A percentile compares a stretch with the other conserved stretches of the same genome.
phyloP scores from a whole-genome alignment of 208 protist genomes.

The Porcisia deanei region DNA sequence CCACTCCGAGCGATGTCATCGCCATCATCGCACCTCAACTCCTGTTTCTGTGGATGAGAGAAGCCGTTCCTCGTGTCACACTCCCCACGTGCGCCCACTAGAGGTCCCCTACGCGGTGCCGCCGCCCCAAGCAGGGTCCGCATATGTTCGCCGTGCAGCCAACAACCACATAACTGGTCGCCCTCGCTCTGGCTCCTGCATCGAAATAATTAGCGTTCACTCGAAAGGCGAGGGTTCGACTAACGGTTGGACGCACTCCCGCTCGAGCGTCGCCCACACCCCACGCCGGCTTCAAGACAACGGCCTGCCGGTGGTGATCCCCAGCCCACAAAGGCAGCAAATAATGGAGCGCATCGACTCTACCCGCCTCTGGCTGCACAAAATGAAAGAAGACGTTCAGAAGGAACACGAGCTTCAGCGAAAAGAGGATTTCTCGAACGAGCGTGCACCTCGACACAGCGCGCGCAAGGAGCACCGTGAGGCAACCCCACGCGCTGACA shows the following conservation, averaged over 20 bases:
- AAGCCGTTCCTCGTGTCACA: slow-evolving; percentile 12
- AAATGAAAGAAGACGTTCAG: slow-evolving; percentile 51
- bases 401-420: slow-evolving; percentile 20
- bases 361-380: slow-evolving; percentile 50
- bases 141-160: slow-evolving; percentile 15
- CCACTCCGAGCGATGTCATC: slow-evolving; percentile 17
- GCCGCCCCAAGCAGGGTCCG: slow-evolving; percentile 11
- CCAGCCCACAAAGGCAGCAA: slow-evolving; percentile 23
- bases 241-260: slow-evolving; percentile 12
- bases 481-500: not conserved
- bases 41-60: slow-evolving; percentile 12
- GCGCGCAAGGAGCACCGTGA: slow-evolving; percentile 2
- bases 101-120: slow-evolving; percentile 5
- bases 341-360: slow-evolving; percentile 47
- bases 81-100: slow-evolving; percentile 5
- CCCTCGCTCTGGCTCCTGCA: slow-evolving; percentile 35
- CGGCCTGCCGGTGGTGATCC: slow-evolving; percentile 10
- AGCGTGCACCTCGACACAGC: not conserved
- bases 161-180: slow-evolving; percentile 5
- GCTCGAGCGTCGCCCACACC: slow-evolving; percentile 18
- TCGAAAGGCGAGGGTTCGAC: slow-evolving; percentile 13
- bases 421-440: not conserved
- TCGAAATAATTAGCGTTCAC: slow-evolving; percentile 53
- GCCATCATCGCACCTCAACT: slow-evolving; percentile 8
- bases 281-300: slow-evolving; percentile 24